phyloP scores from a whole-genome alignment of 2,329 filamentous ascomycete species.

The Monilinia aucupariae region DNA sequence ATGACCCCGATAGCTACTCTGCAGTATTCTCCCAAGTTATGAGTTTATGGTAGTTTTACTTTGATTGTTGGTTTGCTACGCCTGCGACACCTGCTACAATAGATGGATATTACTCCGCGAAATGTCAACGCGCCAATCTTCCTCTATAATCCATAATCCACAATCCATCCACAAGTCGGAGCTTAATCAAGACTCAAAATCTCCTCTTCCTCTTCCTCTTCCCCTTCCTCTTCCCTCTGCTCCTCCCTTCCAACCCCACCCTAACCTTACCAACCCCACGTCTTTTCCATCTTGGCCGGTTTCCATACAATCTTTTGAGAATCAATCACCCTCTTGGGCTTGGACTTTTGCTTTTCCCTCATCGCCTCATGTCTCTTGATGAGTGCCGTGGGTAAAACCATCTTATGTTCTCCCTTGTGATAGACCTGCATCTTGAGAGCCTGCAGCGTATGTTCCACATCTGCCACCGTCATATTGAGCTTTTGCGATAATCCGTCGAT shows the following conservation, averaged over 20 bases:
- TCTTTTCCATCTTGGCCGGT: conserved; percentile 83
- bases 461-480: conserved; percentile 93
- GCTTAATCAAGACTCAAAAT: too few species aligned
- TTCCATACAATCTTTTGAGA: conserved; percentile 82
- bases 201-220: not conserved
- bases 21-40: too few species aligned
- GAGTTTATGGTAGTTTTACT: too few species aligned
- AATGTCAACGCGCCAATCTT: too few species aligned
- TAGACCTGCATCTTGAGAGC: conserved; percentile 94
- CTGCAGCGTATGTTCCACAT: conserved; percentile 91
- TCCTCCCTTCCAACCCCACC: not conserved
- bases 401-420: conserved; percentile 93
- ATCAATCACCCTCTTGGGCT: conserved; percentile 72
- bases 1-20: too few species aligned
- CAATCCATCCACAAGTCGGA: too few species aligned
- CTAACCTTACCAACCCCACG: conserved; percentile 78
- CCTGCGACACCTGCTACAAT: too few species aligned
- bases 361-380: conserved; percentile 59
- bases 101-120: too few species aligned
- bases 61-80: too few species aligned
- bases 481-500: conserved; percentile 76
- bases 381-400: conserved; percentile 82
- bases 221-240: too few species aligned
- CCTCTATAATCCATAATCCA: too few species aligned
- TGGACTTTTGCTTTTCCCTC: conserved; percentile 73